Percentiles rank a stretch among this genome's conserved stretches.
phyloP scores from a whole-genome alignment of 148 eudicot species.

The Heliamphora exappendiculata region DNA sequence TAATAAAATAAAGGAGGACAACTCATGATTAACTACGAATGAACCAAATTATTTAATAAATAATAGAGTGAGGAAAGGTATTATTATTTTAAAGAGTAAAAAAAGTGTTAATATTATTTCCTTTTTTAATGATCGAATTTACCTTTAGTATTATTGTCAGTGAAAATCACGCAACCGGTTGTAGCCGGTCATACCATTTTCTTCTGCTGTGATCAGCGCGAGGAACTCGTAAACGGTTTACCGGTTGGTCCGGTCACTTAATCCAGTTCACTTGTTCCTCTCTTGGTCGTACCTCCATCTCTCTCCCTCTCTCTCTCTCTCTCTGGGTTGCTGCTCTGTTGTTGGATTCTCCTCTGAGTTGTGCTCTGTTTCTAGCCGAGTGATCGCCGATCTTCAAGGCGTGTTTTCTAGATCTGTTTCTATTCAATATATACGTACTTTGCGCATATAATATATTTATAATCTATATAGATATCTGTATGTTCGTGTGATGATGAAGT shows the following conservation, averaged over 20 bases:
- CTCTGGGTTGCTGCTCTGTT: background rate
- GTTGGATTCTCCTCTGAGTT: background rate
- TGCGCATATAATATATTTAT: no score
- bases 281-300: background rate
- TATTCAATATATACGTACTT: background rate
- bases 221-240: background rate
- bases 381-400: constrained; percentile 4
- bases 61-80: no score
- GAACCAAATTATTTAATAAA: no score
- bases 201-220: no score
- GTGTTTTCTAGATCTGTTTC: background rate
- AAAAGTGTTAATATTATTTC: background rate
- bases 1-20: background rate
- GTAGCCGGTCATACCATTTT: constrained; percentile 1
- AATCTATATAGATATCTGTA: background rate
- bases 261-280: constrained; percentile 1
- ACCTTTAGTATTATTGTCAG: background rate
- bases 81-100: no score
- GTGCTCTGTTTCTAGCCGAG: background rate
- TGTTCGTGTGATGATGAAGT: background rate
- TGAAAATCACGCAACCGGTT: background rate
- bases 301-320: background rate
- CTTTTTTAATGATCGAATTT: background rate
- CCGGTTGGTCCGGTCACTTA: constrained; percentile 8
- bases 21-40: background rate